phyloP scores from a whole-genome alignment of 306 rosid species.

The Leucaena leucocephala region DNA sequence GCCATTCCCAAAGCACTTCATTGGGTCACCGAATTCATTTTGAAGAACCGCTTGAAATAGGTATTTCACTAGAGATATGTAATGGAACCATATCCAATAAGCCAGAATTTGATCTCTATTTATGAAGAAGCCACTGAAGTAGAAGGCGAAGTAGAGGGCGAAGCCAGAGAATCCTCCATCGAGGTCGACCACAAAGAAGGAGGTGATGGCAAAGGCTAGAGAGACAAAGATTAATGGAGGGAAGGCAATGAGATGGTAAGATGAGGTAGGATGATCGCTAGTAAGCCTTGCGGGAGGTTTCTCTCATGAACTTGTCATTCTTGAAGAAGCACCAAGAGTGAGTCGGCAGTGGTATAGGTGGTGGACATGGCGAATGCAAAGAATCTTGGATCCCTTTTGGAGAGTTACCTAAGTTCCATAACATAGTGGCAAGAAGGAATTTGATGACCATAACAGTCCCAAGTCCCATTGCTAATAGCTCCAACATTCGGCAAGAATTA shows the following conservation, averaged over 20 bases:
- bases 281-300: constrained; percentile 85
- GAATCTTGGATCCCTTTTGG: constrained; percentile 89
- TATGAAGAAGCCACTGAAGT: constrained; percentile 93
- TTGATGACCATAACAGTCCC: constrained; percentile 83
- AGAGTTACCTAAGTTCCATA: constrained; percentile 71
- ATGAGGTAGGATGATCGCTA: constrained; percentile 71
- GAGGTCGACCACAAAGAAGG: constrained; percentile 95
- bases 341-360: constrained; percentile 93
- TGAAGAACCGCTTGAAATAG: constrained; percentile 82
- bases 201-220: constrained; percentile 53
- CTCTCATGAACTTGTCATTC: constrained; percentile 93
- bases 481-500: constrained; percentile 69
- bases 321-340: constrained; percentile 87
- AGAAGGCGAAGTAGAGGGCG: constrained; percentile 59
- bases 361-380: constrained; percentile 98
- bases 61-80: constrained; percentile 77
- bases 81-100: constrained; percentile 98
- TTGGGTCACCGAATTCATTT: constrained; percentile 64
- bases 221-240: constrained; percentile 68
- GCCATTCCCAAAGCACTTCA: constrained; percentile 78
- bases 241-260: constrained; percentile 57
- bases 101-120: constrained; percentile 72
- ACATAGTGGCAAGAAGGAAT: constrained; percentile 81
- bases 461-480: constrained; percentile 71
- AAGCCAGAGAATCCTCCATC: constrained; percentile 76